Base-by-base conservation (phyloP, 2,329 filamentous ascomycete genomes). In the Exophiala sideris region DNA sequence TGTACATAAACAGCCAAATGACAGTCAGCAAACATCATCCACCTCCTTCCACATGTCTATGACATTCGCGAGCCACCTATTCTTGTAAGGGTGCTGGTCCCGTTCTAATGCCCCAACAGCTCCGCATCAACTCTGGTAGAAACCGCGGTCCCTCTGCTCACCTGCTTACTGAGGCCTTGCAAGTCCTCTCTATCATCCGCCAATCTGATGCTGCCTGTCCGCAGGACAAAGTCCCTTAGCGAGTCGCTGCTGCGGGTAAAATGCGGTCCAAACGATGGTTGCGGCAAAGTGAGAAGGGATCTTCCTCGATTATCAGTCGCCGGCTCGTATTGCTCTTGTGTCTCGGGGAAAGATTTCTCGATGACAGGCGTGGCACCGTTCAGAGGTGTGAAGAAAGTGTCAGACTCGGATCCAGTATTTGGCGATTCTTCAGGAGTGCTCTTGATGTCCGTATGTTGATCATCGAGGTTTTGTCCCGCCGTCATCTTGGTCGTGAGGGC, bases 311-410 rank as follows among this genome's bases (percentile, higher is more conserved):
- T 10, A 24, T 11, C 21, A 20, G 24, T 29, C 10, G 14, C 14
- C n/a, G 29, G 16, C 18, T 40, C 24, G 18, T 42, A n/a, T 5
- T 33, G 24, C 12, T 51, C 39, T 35, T 36, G 14, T 20, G 34
- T 42, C 33, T 42, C 36, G n/a, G 2, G 16, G 6, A 12, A n/a
- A 21, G 8, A 12, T 34, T 29, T 41, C 8, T 48, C 47, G 18
- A 33, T 11, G 12, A 42, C 42, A 14, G 50, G 57, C 5, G 45
- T 51, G 4, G 47, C 39, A 5, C 40, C 44, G 12, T 33, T 36
- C n/a, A 18, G 11, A 3, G 57, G 54, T 7, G 49, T 59, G 33
- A 41, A 47, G 36, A 54, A 55, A 7, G 7, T 44, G 16, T 57
- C 50, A 7, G 50, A 42, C n/a, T 40, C 48, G 1, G 45, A 45